phyloP scores from a whole-genome alignment of 768 basidiomycete genomes.

The Cubamyces sp. region DNA sequence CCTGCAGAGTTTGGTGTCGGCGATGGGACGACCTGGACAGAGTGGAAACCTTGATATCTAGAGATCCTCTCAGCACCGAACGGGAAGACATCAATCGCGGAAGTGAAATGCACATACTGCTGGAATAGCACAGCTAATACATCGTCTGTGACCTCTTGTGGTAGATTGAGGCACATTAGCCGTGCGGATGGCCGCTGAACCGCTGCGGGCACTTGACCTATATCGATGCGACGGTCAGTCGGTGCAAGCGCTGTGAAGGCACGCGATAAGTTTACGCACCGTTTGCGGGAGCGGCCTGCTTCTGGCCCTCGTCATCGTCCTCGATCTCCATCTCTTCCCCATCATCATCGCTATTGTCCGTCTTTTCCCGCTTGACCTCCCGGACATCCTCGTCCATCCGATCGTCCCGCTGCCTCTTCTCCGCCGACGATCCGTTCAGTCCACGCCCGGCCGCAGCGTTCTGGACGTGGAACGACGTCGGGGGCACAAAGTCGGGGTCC shows the following conservation, averaged over 20 bases:
- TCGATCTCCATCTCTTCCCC: slow-evolving; percentile 96
- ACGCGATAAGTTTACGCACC: slow-evolving; percentile 7
- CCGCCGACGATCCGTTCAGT: slow-evolving; percentile 40
- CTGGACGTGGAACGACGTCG: slow-evolving; percentile 65
- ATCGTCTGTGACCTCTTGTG: slow-evolving; percentile 87
- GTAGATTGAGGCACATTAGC: slow-evolving; percentile 83
- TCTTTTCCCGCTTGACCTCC: slow-evolving; percentile 69
- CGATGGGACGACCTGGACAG: slow-evolving; percentile 69
- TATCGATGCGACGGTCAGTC: background rate
- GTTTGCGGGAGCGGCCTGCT: slow-evolving; percentile 35
- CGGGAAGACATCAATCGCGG: background rate
- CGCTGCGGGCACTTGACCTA: slow-evolving; percentile 48
- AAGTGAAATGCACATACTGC: slow-evolving; percentile 62
- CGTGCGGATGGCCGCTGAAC: slow-evolving; percentile 61
- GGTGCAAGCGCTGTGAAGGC: slow-evolving; percentile 9
- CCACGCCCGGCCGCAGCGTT: slow-evolving; percentile 25
- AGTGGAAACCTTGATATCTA: slow-evolving; percentile 85
- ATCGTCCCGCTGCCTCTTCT: slow-evolving; percentile 73
- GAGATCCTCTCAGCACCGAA: slow-evolving; percentile 1
- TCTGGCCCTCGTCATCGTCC: slow-evolving; percentile 71
- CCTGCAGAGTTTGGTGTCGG: slow-evolving; percentile 69
- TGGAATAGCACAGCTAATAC: slow-evolving; percentile 88
- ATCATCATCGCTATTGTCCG: slow-evolving; percentile 59
- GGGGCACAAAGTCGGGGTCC: slow-evolving; percentile 81
- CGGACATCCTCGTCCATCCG: slow-evolving; percentile 56